Evolutionary conservation across 2,329 filamentous ascomycete genomes (phyloP).

Genomic region (Cercospora brassicicola): DNA sequence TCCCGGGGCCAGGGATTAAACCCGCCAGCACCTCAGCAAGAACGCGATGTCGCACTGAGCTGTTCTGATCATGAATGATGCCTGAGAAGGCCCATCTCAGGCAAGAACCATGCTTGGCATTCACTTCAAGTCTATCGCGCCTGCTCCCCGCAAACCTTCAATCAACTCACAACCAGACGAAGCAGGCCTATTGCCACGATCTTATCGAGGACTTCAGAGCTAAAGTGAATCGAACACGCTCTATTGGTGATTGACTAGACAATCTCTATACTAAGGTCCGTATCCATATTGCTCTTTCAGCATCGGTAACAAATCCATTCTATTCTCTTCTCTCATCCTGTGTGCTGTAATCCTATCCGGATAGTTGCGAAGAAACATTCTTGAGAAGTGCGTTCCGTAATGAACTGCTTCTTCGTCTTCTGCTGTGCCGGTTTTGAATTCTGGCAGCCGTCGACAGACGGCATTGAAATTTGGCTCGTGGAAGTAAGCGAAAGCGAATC

Average conservation of each 20-base stretch:
- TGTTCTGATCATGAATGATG: too few species aligned
- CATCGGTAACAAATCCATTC: constrained; percentile 14
- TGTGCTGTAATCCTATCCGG: constrained; percentile 9
- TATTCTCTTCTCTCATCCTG: constrained; percentile 10
- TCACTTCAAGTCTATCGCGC: too few species aligned
- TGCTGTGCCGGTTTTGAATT: not conserved
- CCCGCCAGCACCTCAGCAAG: too few species aligned
- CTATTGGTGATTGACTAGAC: not conserved
- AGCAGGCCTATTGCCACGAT: too few species aligned
- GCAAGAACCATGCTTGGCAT: too few species aligned
- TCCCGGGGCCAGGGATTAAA: too few species aligned
- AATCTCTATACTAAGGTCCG: not conserved
- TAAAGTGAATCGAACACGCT: too few species aligned
- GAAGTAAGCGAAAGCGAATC: constrained; percentile 16
- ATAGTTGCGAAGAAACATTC: constrained; percentile 19
- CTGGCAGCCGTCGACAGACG: constrained; percentile 11
- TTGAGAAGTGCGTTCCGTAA: constrained; percentile 19
- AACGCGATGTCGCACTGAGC: too few species aligned
- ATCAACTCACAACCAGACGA: too few species aligned
- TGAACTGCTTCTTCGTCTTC: constrained; percentile 9
- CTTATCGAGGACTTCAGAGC: too few species aligned
- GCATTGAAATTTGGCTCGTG: constrained; percentile 20
- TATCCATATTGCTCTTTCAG: constrained; percentile 7
- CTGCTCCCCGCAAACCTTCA: too few species aligned
- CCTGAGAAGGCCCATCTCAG: too few species aligned